Percentiles rank a stretch among this genome's conserved stretches.
phyloP scores from a whole-genome alignment of 2,329 filamentous ascomycete genomes.

The Rutstroemia sp. region DNA sequence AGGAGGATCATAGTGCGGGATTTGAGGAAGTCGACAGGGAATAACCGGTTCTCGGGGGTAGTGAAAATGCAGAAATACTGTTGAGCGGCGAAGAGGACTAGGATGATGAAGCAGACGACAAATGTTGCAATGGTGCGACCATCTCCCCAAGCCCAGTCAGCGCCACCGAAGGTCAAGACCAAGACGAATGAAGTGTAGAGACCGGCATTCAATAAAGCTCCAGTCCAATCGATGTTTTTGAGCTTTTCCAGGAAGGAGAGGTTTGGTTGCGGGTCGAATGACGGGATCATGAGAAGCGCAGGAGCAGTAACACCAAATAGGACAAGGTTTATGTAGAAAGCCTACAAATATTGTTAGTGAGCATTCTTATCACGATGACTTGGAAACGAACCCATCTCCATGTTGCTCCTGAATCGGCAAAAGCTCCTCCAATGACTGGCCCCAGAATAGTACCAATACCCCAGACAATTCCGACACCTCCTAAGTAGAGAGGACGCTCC shows the following conservation, averaged over 20 bases:
- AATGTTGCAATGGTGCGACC: slow-evolving; percentile 21
- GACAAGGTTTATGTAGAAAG: slow-evolving; percentile 28
- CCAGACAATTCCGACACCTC: slow-evolving; percentile 13
- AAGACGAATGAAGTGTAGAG: slow-evolving; percentile 16
- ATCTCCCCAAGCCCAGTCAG: slow-evolving; percentile 6
- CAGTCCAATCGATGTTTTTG: slow-evolving; percentile 29
- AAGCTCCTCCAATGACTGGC: slow-evolving; percentile 26
- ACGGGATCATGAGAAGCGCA: slow-evolving; percentile 13
- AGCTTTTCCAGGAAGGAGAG: slow-evolving; percentile 6
- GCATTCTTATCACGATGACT: too few species aligned
- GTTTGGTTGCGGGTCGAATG: slow-evolving; percentile 4
- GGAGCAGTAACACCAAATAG: slow-evolving; percentile 27
- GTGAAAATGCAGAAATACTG: slow-evolving; percentile 21
- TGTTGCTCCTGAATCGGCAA: slow-evolving; percentile 19
- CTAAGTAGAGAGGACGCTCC: slow-evolving; percentile 13
- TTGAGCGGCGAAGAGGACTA: slow-evolving; percentile 8
- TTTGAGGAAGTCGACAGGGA: slow-evolving; percentile 26
- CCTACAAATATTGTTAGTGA: background rate
- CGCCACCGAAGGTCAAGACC: slow-evolving; percentile 4
- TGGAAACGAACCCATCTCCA: slow-evolving; percentile 30
- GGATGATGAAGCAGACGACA: slow-evolving; percentile 36
- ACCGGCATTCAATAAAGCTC: slow-evolving; percentile 14
- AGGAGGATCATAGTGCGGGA: slow-evolving; percentile 24
- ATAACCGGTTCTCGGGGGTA: slow-evolving; percentile 12
- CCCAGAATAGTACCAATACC: slow-evolving; percentile 18